Evolutionary conservation across 768 basidiomycete species (phyloP).

Genomic region (Pluteus cervinus): DNA sequence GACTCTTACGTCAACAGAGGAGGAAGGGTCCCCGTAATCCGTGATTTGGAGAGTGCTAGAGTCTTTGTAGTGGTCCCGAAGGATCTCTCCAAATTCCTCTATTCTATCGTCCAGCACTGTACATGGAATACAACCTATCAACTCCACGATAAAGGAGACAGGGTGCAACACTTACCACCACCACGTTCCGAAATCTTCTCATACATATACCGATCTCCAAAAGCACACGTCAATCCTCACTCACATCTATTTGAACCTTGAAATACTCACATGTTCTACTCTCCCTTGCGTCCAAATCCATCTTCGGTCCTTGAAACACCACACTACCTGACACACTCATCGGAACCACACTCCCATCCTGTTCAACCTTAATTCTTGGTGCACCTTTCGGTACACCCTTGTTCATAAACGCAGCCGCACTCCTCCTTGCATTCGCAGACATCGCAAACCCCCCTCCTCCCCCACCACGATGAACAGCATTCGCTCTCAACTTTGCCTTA

Average conservation of each 20-base stretch:
- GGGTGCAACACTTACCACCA: constrained; percentile 46
- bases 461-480: constrained; percentile 22
- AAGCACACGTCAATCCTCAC: constrained; percentile 1
- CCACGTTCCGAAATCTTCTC: constrained; percentile 84
- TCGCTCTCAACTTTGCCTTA: constrained; percentile 21
- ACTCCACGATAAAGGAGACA: too few relatives aligned
- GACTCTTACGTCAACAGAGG: constrained; percentile 34
- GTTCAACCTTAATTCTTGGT: too few relatives aligned
- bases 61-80: constrained; percentile 68
- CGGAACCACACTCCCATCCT: too few relatives aligned
- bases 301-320: constrained; percentile 33
- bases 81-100: constrained; percentile 74
- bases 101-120: constrained; percentile 85
- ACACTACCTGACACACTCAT: constrained; percentile 19
- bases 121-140: neutral
- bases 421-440: constrained; percentile 7
- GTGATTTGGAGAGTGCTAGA: too few relatives aligned
- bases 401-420: constrained; percentile 23
- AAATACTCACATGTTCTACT: constrained; percentile 51
- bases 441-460: constrained; percentile 9
- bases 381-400: too few relatives aligned
- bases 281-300: constrained; percentile 29
- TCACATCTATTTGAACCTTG: neutral
- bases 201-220: constrained; percentile 85
- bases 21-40: constrained; percentile 72